Evolutionary conservation across 768 basidiomycete genomes (phyloP).

Genomic region (Suillus subaureus): DNA sequence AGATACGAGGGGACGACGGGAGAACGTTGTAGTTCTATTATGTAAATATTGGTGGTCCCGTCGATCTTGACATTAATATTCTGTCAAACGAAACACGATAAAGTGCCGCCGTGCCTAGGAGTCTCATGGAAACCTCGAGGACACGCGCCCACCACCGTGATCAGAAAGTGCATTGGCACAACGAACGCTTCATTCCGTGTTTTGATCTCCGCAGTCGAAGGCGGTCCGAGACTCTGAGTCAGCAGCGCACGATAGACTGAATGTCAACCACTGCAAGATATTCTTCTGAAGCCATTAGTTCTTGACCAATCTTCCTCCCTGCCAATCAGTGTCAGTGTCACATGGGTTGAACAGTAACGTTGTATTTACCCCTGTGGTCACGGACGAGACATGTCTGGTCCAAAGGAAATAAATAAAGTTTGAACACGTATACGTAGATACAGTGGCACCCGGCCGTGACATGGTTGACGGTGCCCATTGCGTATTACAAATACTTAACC

Average conservation of each 20-base stretch:
- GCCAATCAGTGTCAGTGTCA: neutral
- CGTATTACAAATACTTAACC: too few species aligned
- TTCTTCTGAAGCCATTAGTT: neutral
- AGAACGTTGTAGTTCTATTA: too few species aligned
- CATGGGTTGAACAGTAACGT: neutral
- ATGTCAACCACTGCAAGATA: neutral
- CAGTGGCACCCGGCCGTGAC: too few species aligned
- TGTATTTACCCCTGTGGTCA: neutral
- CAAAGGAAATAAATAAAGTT: neutral
- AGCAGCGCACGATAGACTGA: too few species aligned
- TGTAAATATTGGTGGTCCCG: neutral
- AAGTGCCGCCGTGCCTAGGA: neutral
- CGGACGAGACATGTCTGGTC: neutral
- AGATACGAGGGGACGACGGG: too few species aligned
- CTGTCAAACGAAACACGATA: neutral
- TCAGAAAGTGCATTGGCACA: conserved; percentile 31
- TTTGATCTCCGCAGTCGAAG: neutral
- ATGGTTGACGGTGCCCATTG: too few species aligned
- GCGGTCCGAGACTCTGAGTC: too few species aligned
- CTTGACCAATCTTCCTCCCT: neutral
- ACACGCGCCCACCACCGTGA: neutral
- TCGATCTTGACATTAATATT: neutral
- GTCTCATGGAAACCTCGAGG: neutral
- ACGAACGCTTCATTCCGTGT: conserved; percentile 41
- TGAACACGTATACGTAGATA: too few species aligned